Conservation (phyloP, 1,284 basidiomycete species). For the Inonotus hispidus region DNA sequence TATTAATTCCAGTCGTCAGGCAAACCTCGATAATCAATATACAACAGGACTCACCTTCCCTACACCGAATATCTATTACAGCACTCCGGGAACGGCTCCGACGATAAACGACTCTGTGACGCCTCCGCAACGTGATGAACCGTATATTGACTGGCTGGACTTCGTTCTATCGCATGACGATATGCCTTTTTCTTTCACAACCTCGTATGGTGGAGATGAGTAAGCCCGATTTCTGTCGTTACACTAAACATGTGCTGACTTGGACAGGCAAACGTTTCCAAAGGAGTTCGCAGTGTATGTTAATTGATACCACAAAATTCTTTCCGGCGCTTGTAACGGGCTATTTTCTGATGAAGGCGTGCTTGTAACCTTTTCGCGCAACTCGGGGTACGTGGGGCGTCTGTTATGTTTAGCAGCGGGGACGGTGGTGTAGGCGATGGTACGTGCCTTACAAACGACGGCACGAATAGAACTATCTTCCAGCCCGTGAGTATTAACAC, state of each 20-base stretch:
- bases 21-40: conserved; percentile 31
- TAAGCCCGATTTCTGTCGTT: conserved; percentile 8
- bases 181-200: conserved; percentile 22
- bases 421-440: conserved; percentile 36
- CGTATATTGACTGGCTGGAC: conserved; percentile 27
- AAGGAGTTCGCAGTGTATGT: conserved; percentile 27
- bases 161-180: conserved; percentile 19
- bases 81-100: conserved; percentile 25
- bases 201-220: conserved; percentile 27
- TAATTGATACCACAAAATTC: conserved; percentile 7
- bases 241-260: conserved; percentile 11
- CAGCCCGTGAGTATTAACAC: conserved; percentile 25
- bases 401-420: conserved; percentile 40
- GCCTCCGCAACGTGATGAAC: conserved; percentile 32
- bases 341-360: conserved; percentile 21
- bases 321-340: neutral
- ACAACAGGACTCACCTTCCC: conserved; percentile 26
- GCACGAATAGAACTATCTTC: conserved; percentile 33
- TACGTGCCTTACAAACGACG: conserved; percentile 36
- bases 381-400: conserved; percentile 39
- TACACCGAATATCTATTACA: conserved; percentile 28
- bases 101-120: conserved; percentile 27
- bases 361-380: conserved; percentile 43
- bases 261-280: conserved; percentile 18
- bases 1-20: conserved; percentile 17